These are phyloP conservation scores for Suillus paluster DNA, from an alignment of 768 basidiomycete genomes.

Conservation along the genomic window DNA sequence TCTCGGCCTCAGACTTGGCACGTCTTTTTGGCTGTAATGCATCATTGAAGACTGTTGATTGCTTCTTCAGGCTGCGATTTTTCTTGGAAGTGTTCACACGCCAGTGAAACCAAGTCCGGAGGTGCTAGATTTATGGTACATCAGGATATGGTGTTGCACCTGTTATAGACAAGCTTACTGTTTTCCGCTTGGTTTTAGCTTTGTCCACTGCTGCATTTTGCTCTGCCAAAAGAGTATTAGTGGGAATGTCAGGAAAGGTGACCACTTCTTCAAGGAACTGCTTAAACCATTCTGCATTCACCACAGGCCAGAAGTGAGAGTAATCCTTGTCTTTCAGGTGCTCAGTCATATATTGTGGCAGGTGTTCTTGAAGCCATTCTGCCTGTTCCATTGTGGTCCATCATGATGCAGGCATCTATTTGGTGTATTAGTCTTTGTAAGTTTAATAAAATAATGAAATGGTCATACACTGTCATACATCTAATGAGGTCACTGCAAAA, in stretches of 20 bases:
- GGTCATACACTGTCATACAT: not conserved
- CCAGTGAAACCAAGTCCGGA: slow-evolving; percentile 11
- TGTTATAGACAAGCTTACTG: not conserved
- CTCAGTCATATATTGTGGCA: not conserved
- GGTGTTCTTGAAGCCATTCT: not conserved
- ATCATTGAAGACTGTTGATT: not conserved
- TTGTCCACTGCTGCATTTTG: not conserved
- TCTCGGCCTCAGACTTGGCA: not conserved
- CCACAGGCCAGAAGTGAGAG: not conserved
- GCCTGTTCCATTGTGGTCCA: not conserved
- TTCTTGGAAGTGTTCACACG: not conserved
- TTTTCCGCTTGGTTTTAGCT: not conserved
- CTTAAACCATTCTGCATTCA: not conserved
- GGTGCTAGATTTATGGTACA: not conserved
- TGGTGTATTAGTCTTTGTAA: not conserved
- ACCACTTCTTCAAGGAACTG: not conserved
- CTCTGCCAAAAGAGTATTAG: not conserved
- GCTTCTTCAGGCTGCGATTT: not conserved
- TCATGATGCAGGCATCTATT: not conserved
- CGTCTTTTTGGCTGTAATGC: not conserved
- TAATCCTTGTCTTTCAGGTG: not conserved
- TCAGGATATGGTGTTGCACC: not conserved
- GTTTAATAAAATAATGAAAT: not conserved
- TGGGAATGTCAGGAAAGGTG: not conserved
- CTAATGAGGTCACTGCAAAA: not conserved